A percentile compares a stretch with the other conserved stretches of the same genome.
Evolutionary conservation across 1,284 basidiomycete genomes (phyloP).

Genomic region (Papiliotrema nemorosa): DNA sequence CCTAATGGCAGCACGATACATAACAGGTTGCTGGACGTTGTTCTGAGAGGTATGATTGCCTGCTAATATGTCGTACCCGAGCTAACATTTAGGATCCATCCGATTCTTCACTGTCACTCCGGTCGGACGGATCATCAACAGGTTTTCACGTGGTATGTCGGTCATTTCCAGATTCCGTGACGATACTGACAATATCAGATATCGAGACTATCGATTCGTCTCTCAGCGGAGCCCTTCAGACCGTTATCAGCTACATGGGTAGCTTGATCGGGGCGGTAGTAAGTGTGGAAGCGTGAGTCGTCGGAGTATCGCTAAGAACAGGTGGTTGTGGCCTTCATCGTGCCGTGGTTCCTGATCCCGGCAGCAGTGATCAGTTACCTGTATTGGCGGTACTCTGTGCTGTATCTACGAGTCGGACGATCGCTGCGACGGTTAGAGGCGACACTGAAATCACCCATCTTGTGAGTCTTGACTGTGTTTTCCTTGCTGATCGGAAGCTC

Average conservation of each 20-base stretch:
- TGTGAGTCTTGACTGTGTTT: constrained; percentile 44
- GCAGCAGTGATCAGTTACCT: constrained; percentile 59
- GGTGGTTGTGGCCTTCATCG: constrained; percentile 57
- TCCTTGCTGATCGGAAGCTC: constrained; percentile 34
- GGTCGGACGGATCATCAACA: constrained; percentile 64
- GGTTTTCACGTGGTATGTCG: constrained; percentile 61
- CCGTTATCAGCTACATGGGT: constrained; percentile 68
- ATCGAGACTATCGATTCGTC: constrained; percentile 72
- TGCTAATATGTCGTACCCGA: background rate
- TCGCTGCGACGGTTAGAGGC: constrained; percentile 73
- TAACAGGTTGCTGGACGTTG: constrained; percentile 35
- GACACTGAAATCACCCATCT: constrained; percentile 46
- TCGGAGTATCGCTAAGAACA: constrained; percentile 44
- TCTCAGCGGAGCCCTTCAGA: constrained; percentile 65
- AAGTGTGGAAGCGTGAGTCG: constrained; percentile 55
- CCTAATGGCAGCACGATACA: constrained; percentile 31
- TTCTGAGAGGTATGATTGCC: constrained; percentile 25
- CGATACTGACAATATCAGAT: constrained; percentile 49
- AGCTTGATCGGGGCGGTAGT: constrained; percentile 66
- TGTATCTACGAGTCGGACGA: constrained; percentile 65
- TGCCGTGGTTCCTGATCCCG: constrained; percentile 69
- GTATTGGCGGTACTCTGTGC: constrained; percentile 65
- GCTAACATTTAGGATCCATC: constrained; percentile 27
- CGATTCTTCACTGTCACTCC: constrained; percentile 49
- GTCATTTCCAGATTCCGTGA: background rate